Base-by-base conservation (phyloP, 2,329 filamentous ascomycete genomes). In the Mycocentrospora acerina region DNA sequence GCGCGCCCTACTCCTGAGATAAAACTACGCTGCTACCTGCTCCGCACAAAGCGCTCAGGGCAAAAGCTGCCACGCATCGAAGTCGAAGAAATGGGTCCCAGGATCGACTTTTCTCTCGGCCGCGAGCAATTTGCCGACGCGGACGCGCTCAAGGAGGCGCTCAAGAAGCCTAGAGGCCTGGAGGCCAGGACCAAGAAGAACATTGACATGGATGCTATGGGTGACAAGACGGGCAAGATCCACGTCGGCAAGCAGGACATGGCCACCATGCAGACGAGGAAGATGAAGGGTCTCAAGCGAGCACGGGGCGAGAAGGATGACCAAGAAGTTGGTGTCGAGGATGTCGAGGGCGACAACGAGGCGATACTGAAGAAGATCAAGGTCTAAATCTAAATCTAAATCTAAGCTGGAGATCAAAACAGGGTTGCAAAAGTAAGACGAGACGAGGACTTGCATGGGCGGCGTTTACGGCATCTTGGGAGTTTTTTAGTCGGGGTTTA, bases 271-370 rank as follows among this genome's bases (percentile, higher is more conserved):
- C 93, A 98, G 76, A 94, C 90, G 36, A 84, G 93, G 64, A 98
- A 98, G 82, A 97, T 98, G 90, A 98, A 98, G 82, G 93, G 90
- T 53, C 71, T 98, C 54, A 98, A 97, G 81, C 79, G 93, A 52
- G 82, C 79, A 50, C 81, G 88, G 37, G 47, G 49, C 11, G 59
- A 47, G 12, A 40, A 44, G 3, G 49, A 49, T 7, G 51, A 59
- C 28, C 75, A 77, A 35, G 51, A 57, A 27, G 44, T 44, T 3
- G 48, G 47, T 30, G 51, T 53, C 5, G 55, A 56, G 16, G 59
- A 55, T 15, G 35, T 35, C 4, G 52, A 40, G 13, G 51, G 45
- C n/a, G 56, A 60, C 28, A 47, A 55, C 18, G 42, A 54, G 28
- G 50, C 51, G 7, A 53, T 52, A 26, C 49, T 55, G 11, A 64